Conservation (phyloP, 2,329 filamentous ascomycete genomes). For the Didymella segeticola region DNA sequence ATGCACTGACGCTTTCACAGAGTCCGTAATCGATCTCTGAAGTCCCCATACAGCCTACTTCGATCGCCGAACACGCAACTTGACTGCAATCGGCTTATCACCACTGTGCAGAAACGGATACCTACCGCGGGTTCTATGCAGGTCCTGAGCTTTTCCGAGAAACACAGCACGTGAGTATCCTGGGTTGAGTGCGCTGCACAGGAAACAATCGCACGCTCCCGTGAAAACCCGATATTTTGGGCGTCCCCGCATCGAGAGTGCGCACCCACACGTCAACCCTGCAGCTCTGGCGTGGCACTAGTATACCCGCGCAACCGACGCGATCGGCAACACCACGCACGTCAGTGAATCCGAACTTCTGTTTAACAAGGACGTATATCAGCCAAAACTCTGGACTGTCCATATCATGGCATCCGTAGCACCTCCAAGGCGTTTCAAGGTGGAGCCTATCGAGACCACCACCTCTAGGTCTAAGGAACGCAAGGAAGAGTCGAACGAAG, state of each 20-base stretch:
- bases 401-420: slow-evolving; percentile 39
- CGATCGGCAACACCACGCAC: slow-evolving; percentile 22
- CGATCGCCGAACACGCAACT: slow-evolving; percentile 5
- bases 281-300: slow-evolving; percentile 25
- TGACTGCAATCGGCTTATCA: not conserved
- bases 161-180: not conserved
- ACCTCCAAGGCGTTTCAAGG: slow-evolving; percentile 46
- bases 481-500: slow-evolving; percentile 65
- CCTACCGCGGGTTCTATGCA: not conserved
- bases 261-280: slow-evolving; percentile 29
- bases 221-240: slow-evolving; percentile 26
- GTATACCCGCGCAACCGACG: slow-evolving; percentile 28
- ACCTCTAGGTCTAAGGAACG: slow-evolving; percentile 61
- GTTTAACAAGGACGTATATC: slow-evolving; percentile 8
- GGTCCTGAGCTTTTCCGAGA: not conserved
- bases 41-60: slow-evolving; percentile 9
- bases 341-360: slow-evolving; percentile 20
- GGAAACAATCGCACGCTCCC: slow-evolving; percentile 22
- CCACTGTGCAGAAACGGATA: slow-evolving; percentile 2
- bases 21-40: slow-evolving; percentile 14
- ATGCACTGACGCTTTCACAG: slow-evolving; percentile 25
- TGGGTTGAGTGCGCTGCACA: slow-evolving; percentile 6
- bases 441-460: slow-evolving; percentile 47
- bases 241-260: slow-evolving; percentile 34
- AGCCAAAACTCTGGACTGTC: slow-evolving; percentile 3